A percentile compares a stretch with the other conserved stretches of the same genome.
Conservation (phyloP, 2,329 filamentous ascomycete species). For the Exophiala spinifera region DNA sequence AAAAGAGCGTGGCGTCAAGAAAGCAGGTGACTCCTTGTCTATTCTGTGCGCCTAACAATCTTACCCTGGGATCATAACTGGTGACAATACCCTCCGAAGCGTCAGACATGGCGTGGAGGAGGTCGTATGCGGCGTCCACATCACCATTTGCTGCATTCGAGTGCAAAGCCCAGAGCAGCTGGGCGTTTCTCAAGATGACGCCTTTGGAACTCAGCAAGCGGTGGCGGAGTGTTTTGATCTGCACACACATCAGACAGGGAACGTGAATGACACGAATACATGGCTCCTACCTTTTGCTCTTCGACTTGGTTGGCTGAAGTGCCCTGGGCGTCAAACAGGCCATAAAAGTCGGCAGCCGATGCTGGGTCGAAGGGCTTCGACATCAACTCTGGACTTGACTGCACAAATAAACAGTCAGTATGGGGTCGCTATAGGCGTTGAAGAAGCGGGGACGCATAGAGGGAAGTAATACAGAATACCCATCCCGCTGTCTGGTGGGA, state of each 20-base stretch:
- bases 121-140: slow-evolving; percentile 68
- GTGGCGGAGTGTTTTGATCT: slow-evolving; percentile 54
- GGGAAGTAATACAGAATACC: slow-evolving; percentile 17
- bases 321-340: slow-evolving; percentile 22
- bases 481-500: slow-evolving; percentile 11
- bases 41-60: slow-evolving; percentile 83
- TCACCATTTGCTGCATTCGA: slow-evolving; percentile 67
- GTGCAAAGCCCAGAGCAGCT: slow-evolving; percentile 60
- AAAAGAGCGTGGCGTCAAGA: slow-evolving; percentile 83
- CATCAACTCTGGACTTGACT: slow-evolving; percentile 21
- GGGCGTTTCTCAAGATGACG: slow-evolving; percentile 56
- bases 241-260: slow-evolving; percentile 3
- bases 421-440: slow-evolving; percentile 3
- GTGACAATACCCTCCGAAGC: slow-evolving; percentile 76
- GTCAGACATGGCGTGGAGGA: slow-evolving; percentile 75
- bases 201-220: slow-evolving; percentile 54
- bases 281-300: slow-evolving; percentile 23
- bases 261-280: neutral
- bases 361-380: slow-evolving; percentile 16
- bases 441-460: neutral
- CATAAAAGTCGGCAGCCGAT: slow-evolving; percentile 27
- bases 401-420: slow-evolving; percentile 14
- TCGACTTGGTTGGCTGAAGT: slow-evolving; percentile 12
- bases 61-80: slow-evolving; percentile 67
- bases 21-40: slow-evolving; percentile 88